Evolutionary conservation across 371 early-diverging fungal species (phyloP), one percentile per base, ranked within the genome.

Genomic region (Nematocida ironsii): DNA sequence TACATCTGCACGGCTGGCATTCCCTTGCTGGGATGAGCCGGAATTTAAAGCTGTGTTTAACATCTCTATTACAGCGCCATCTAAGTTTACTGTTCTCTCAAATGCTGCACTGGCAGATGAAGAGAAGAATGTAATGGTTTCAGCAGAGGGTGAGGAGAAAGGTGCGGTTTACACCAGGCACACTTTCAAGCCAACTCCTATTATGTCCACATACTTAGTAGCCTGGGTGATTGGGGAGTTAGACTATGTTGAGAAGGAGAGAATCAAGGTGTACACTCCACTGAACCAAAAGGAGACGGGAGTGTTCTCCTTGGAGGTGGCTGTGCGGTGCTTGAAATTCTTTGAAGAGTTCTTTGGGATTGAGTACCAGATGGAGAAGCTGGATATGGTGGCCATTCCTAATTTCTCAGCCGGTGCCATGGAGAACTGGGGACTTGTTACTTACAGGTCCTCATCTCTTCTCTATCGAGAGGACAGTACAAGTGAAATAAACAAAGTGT

Each of bases 351-450:
- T 91, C 69, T 94, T 94, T 88, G 89, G 90, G 80, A 87, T 90
- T 48, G 89, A 91, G 42, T 94, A 94, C 87, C 93, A 93, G 40
- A 86, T 94, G 62, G 91, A 92, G 64, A 94, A 94, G 88, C 87
- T 92, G 74, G 95, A 94, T 87, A 88, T 93, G 86, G 89, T 94
- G 23, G 93, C 94, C 48, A 91, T 94, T 45, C 93, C 93, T 33
- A 93, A 93, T 84, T 94, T 94, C 86, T 90, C 90, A 45, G 90
- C 91, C 60, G 92, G 92, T 18, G 90, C 90, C 50, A 89, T 89
- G 89, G 86, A 95, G 86, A 95, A 95, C 88, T 95, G 94, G 94
- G 94, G 94, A 16, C 85, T 96, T 47, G 91, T 95, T n/a, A 94
- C 94, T 7, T 96, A 91, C 87, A 89, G 96, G 61, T 91, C 89